These are phyloP conservation scores for Microbotryum silenes-acaulis DNA, from an alignment of 1,284 basidiomycete species.

Conservation along the genomic window DNA sequence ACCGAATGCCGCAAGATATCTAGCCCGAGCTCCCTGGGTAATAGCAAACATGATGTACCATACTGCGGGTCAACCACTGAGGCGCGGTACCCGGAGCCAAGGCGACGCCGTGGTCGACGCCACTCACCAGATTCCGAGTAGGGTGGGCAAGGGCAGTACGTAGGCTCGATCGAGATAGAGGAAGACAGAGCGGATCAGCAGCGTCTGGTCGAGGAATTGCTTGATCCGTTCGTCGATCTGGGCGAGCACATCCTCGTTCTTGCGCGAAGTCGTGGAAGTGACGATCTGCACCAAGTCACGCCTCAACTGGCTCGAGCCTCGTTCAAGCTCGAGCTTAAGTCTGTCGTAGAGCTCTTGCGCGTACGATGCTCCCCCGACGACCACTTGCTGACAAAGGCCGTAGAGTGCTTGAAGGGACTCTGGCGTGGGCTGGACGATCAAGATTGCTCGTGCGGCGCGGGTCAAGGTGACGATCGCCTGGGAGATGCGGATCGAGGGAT, in stretches of 20 bases:
- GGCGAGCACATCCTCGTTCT: conserved; percentile 11
- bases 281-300: neutral
- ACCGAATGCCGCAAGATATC: conserved; percentile 34
- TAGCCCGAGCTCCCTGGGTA: conserved; percentile 35
- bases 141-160: conserved; percentile 24
- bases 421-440: conserved; percentile 27
- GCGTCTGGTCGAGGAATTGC: conserved; percentile 27
- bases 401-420: conserved; percentile 35
- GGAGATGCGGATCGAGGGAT: conserved; percentile 7
- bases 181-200: conserved; percentile 35
- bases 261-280: neutral
- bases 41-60: neutral
- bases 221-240: conserved; percentile 14
- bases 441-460: conserved; percentile 32
- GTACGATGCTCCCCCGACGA: conserved; percentile 8
- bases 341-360: conserved; percentile 33
- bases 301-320: conserved; percentile 21
- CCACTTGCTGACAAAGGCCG: conserved; percentile 29
- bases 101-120: neutral
- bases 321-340: conserved; percentile 34
- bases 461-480: conserved; percentile 23
- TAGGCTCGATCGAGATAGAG: conserved; percentile 36
- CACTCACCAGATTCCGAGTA: conserved; percentile 34
- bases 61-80: neutral
- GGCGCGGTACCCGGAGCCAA: neutral